phyloP scores from a whole-genome alignment of 1,284 basidiomycete genomes.

The Melanopsichium pennsylvanicum region DNA sequence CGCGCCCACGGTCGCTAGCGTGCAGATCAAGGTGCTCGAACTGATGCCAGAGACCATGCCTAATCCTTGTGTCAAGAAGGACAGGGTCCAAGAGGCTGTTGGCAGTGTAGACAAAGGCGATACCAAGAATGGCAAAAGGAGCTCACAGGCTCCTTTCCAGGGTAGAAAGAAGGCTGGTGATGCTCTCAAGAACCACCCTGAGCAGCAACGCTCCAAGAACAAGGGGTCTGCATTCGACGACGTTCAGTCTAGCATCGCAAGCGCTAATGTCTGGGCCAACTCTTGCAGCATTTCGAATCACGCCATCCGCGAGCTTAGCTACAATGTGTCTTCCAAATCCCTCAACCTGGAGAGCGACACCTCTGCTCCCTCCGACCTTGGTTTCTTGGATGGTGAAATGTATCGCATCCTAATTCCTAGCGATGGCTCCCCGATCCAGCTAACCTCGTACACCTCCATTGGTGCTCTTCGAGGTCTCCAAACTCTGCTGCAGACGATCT shows the following conservation, averaged over 20 bases:
- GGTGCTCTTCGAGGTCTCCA: slow-evolving; percentile 82
- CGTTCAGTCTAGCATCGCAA: no score
- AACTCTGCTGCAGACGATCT: slow-evolving; percentile 78
- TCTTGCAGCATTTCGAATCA: slow-evolving; percentile 19
- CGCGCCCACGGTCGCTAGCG: slow-evolving; percentile 48
- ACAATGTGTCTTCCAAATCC: slow-evolving; percentile 6
- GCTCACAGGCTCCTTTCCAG: slow-evolving; percentile 8
- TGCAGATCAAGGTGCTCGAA: slow-evolving; percentile 40
- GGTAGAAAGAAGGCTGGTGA: slow-evolving; percentile 3
- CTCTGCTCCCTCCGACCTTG: slow-evolving; percentile 17
- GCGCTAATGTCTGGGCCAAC: slow-evolving; percentile 12
- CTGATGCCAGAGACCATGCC: slow-evolving; percentile 24
- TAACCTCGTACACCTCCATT: slow-evolving; percentile 77
- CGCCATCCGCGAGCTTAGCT: slow-evolving; percentile 16
- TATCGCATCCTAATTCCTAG: slow-evolving; percentile 75
- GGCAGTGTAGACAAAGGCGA: background rate
- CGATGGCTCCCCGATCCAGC: slow-evolving; percentile 72
- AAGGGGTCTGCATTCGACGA: no score
- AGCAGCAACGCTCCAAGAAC: no score
- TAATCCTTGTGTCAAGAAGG: slow-evolving; percentile 12
- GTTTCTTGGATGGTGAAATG: slow-evolving; percentile 68
- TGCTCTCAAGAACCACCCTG: no score
- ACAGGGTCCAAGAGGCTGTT: background rate
- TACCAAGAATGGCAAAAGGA: no score
- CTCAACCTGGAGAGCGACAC: slow-evolving; percentile 25